Evolutionary conservation across 2,329 filamentous ascomycete species (phyloP).

Genomic region (Colletotrichum lindemuthianum): DNA sequence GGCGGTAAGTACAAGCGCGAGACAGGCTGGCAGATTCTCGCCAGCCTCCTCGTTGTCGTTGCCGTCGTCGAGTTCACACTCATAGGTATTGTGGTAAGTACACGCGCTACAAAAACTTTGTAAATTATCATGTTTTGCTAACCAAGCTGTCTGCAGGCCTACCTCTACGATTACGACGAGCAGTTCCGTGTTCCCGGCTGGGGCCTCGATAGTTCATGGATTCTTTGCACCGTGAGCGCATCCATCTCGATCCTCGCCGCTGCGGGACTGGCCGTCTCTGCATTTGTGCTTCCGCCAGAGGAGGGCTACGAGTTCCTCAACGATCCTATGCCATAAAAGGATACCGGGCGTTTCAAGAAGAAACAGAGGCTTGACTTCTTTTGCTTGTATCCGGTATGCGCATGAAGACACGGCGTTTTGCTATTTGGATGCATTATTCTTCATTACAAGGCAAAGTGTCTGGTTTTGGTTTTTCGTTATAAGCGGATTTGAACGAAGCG

Average conservation of each 20-base stretch:
- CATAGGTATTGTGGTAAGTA: slow-evolving; percentile 84
- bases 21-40: slow-evolving; percentile 82
- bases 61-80: slow-evolving; percentile 77
- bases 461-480: neutral
- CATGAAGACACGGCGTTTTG: slow-evolving; percentile 19
- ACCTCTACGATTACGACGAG: slow-evolving; percentile 83
- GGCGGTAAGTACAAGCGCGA: slow-evolving; percentile 85
- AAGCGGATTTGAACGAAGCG: neutral
- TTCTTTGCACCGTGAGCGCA: slow-evolving; percentile 71
- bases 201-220: slow-evolving; percentile 82
- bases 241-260: slow-evolving; percentile 63
- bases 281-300: slow-evolving; percentile 78
- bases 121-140: neutral
- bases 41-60: slow-evolving; percentile 71
- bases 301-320: slow-evolving; percentile 82
- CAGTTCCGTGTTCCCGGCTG: slow-evolving; percentile 85
- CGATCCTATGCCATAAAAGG: slow-evolving; percentile 48
- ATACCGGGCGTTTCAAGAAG: neutral
- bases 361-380: neutral
- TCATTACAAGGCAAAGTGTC: neutral
- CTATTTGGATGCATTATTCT: neutral
- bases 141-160: slow-evolving; percentile 65
- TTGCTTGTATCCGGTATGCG: neutral
- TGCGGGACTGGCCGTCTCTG: slow-evolving; percentile 71
- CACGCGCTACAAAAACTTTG: neutral